Evolutionary conservation across 2,329 filamentous ascomycete genomes (phyloP).

Genomic region (Fusarium luffae): DNA sequence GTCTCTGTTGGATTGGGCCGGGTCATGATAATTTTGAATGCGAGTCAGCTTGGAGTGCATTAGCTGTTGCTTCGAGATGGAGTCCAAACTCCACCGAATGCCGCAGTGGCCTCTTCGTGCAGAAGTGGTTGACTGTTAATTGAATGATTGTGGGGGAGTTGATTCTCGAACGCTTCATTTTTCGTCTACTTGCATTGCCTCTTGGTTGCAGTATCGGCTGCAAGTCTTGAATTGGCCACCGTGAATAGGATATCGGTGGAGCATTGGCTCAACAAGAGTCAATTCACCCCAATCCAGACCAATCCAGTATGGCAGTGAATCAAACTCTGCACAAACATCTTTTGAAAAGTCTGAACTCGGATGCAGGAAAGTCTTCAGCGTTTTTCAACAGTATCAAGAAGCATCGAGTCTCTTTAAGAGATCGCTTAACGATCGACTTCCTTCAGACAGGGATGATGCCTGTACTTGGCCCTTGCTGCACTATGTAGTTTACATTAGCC

Average conservation of each 20-base stretch:
- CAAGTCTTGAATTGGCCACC: constrained; percentile 35
- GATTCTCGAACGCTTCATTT: constrained; percentile 16
- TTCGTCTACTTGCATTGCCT: constrained; percentile 17
- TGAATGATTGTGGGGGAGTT: constrained; percentile 2
- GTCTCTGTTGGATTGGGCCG: constrained; percentile 33
- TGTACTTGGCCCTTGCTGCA: constrained; percentile 5
- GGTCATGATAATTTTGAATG: constrained; percentile 16
- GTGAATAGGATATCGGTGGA: constrained; percentile 30
- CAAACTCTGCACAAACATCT: neutral
- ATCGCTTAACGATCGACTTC: constrained; percentile 17
- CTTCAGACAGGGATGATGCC: constrained; percentile 24
- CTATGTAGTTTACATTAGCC: constrained; percentile 6
- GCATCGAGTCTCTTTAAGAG: constrained; percentile 4
- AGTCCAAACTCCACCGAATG: constrained; percentile 5
- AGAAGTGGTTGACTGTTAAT: neutral
- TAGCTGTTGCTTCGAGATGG: constrained; percentile 17
- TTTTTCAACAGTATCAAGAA: neutral
- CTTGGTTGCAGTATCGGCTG: constrained; percentile 3
- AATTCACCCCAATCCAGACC: neutral
- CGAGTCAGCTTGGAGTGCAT: constrained; percentile 32
- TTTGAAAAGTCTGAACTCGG: neutral
- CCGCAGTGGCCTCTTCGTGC: neutral
- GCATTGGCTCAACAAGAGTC: neutral
- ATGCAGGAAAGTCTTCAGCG: neutral
- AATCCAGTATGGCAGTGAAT: neutral